A percentile compares a stretch with the other conserved stretches of the same genome.
Conservation (phyloP, 768 basidiomycete genomes). For the Leccinum incarnatum region DNA sequence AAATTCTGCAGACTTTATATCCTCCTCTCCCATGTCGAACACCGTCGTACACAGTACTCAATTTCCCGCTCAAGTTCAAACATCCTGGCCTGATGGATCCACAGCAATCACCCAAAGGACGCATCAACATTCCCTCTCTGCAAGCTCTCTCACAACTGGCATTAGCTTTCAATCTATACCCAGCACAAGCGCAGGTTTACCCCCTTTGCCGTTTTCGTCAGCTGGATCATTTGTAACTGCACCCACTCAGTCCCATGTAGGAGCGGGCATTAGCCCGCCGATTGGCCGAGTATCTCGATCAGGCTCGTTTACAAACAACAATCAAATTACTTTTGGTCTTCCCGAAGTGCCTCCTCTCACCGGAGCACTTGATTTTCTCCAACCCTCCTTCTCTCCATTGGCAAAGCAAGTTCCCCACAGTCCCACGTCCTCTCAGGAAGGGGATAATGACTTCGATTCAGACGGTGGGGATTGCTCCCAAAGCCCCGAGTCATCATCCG, state of each 20-base stretch:
- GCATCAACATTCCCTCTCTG: slow-evolving; percentile 33
- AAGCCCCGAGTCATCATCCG: slow-evolving; percentile 31
- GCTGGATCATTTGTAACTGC: slow-evolving; percentile 31
- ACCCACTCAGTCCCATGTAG: slow-evolving; percentile 24
- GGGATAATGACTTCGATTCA: slow-evolving; percentile 48
- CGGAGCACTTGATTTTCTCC: slow-evolving; percentile 32
- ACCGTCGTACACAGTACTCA: slow-evolving; percentile 14
- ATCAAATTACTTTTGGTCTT: slow-evolving; percentile 39
- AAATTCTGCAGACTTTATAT: slow-evolving; percentile 22
- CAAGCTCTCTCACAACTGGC: slow-evolving; percentile 26
- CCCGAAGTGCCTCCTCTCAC: slow-evolving; percentile 26
- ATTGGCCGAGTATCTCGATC: slow-evolving; percentile 59
- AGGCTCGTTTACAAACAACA: slow-evolving; percentile 51
- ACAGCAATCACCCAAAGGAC: slow-evolving; percentile 26
- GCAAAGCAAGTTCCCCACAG: slow-evolving; percentile 19
- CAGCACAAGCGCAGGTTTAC: slow-evolving; percentile 29
- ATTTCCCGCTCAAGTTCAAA: slow-evolving; percentile 27
- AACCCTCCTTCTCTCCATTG: slow-evolving; percentile 14
- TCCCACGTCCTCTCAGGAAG: slow-evolving; percentile 44
- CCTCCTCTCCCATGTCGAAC: slow-evolving; percentile 21
- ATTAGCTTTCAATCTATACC: slow-evolving; percentile 34
- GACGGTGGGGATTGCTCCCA: slow-evolving; percentile 37
- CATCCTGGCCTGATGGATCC: slow-evolving; percentile 32
- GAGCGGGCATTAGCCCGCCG: slow-evolving; percentile 31
- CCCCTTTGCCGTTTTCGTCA: slow-evolving; percentile 30